Conservation (phyloP, 441 rosid genomes). For the Euphorbia schlechtendalii region DNA sequence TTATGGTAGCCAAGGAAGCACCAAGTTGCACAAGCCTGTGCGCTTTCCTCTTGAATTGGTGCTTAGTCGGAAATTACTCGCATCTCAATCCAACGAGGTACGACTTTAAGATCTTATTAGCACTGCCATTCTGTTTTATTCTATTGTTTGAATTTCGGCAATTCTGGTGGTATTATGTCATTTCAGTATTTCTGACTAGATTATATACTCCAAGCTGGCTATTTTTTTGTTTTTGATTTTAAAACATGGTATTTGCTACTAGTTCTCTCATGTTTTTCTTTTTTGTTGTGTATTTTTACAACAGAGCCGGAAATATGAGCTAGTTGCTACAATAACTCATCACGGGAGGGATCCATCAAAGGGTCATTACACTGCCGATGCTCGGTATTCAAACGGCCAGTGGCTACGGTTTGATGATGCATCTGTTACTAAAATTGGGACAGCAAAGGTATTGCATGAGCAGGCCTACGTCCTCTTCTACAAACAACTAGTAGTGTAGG, state of each 20-base stretch:
- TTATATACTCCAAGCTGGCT: too few relatives aligned
- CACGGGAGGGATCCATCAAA: slow-evolving; percentile 89
- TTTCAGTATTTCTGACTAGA: not conserved
- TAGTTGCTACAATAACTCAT: slow-evolving; percentile 86
- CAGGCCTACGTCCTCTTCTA: slow-evolving; percentile 96
- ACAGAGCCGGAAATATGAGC: slow-evolving; percentile 84
- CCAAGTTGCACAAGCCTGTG: slow-evolving; percentile 84
- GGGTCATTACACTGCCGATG: slow-evolving; percentile 94
- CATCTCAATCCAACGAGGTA: slow-evolving; percentile 60
- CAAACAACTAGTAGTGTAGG: slow-evolving; percentile 52
- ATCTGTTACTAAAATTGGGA: slow-evolving; percentile 58
- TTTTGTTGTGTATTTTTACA: not conserved
- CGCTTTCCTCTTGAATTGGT: slow-evolving; percentile 74
- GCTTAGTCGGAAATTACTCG: slow-evolving; percentile 60
- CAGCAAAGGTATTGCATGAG: slow-evolving; percentile 68
- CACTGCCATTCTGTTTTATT: not conserved
- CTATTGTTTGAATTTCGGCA: not conserved
- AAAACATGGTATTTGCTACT: not conserved
- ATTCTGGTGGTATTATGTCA: too few relatives aligned
- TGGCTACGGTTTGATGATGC: slow-evolving; percentile 96
- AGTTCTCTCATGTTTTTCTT: not conserved
- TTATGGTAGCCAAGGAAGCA: slow-evolving; percentile 88
- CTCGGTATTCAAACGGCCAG: slow-evolving; percentile 50
- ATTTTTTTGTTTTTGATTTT: not conserved
- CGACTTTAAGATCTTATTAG: slow-evolving; percentile 5